Conservation (phyloP, 169 alveolate species). For the Plasmodium knowlesi region DNA sequence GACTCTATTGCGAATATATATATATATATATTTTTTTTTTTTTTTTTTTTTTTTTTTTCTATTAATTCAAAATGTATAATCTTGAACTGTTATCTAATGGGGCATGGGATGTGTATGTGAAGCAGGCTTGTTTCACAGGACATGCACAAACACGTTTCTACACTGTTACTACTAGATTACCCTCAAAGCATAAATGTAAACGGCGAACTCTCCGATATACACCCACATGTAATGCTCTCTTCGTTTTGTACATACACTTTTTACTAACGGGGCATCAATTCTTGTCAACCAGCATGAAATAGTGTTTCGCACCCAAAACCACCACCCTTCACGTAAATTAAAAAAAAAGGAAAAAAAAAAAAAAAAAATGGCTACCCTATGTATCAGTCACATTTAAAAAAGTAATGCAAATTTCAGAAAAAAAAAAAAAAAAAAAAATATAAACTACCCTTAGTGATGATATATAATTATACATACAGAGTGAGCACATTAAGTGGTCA, state of each 20-base stretch:
- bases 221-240: background rate
- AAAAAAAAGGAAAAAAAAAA: background rate
- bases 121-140: background rate
- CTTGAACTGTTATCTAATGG: background rate
- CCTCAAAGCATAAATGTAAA: background rate
- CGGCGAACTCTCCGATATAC: background rate
- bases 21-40: background rate
- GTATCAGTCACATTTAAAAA: background rate
- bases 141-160: background rate
- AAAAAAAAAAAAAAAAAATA: background rate
- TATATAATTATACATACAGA: background rate
- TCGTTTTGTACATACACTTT: background rate
- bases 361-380: background rate
- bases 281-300: background rate
- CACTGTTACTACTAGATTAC: background rate
- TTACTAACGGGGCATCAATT: background rate
- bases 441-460: background rate
- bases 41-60: background rate
- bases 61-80: background rate
- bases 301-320: background rate
- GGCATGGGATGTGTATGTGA: background rate
- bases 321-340: background rate
- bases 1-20: background rate
- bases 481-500: background rate
- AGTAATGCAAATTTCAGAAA: background rate